A percentile compares a stretch with the other conserved stretches of the same genome.
These are phyloP conservation scores for Erysimum pusillum DNA, from an alignment of 441 rosid species.

Conservation along the genomic window DNA sequence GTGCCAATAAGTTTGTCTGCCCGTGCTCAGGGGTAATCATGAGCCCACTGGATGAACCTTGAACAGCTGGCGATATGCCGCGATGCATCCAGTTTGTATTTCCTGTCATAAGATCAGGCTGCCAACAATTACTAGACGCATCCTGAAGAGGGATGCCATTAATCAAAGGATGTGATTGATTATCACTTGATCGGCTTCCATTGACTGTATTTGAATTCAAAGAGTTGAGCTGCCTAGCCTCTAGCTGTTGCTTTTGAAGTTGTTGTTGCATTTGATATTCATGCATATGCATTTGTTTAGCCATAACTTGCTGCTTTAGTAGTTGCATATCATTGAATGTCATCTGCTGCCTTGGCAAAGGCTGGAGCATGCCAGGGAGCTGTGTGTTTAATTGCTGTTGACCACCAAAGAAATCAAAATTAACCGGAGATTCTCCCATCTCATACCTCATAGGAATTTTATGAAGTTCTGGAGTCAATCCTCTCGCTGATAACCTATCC, in stretches of 20 bases:
- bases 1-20: constrained; percentile 64
- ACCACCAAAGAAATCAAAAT: constrained; percentile 75
- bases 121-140: constrained; percentile 65
- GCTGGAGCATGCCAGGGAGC: constrained; percentile 67
- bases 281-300: constrained; percentile 76
- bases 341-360: constrained; percentile 72
- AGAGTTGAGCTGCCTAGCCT: constrained; percentile 61
- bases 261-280: constrained; percentile 79
- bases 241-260: constrained; percentile 64
- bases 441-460: constrained; percentile 62
- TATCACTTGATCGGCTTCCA: constrained; percentile 56
- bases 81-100: constrained; percentile 73
- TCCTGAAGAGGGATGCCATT: constrained; percentile 76
- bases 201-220: constrained; percentile 57
- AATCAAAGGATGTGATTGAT: constrained; percentile 58
- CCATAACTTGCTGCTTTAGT: constrained; percentile 71
- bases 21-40: constrained; percentile 68
- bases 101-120: constrained; percentile 61
- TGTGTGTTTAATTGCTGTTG: constrained; percentile 70
- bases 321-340: constrained; percentile 77
- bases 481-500: constrained; percentile 60
- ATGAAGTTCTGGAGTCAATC: constrained; percentile 63
- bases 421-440: constrained; percentile 72
- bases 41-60: constrained; percentile 65
- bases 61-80: constrained; percentile 59